These are phyloP conservation scores for Geosiphon pyriformis DNA, from an alignment of 192 early-diverging fungal genomes.

Conservation along the genomic window DNA sequence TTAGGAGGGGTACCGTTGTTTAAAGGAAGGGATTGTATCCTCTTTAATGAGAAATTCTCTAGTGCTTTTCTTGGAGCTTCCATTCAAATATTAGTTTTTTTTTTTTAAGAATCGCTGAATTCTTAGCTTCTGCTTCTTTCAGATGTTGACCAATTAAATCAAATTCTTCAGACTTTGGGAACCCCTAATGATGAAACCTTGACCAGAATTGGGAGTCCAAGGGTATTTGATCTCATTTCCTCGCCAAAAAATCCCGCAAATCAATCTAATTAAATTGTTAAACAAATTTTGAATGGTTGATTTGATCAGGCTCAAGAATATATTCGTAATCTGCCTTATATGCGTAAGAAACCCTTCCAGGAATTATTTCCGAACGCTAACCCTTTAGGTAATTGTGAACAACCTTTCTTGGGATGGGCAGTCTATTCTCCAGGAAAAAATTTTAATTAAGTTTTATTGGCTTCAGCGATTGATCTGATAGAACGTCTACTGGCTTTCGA, in stretches of 20 bases:
- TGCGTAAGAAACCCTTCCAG: conserved; percentile 64
- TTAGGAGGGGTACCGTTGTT: conserved; percentile 77
- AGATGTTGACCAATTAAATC: conserved; percentile 89
- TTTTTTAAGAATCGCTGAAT: not conserved
- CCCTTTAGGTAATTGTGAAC: conserved; percentile 67
- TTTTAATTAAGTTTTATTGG: not conserved
- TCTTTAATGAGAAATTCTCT: not conserved
- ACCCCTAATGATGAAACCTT: conserved; percentile 73
- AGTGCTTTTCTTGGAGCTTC: not conserved
- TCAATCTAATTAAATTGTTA: no score
- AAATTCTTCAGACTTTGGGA: conserved; percentile 82
- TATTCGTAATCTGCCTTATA: conserved; percentile 76
- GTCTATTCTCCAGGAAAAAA: conserved; percentile 57
- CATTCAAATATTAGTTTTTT: not conserved
- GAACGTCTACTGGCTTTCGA: conserved; percentile 73
- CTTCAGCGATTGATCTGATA: conserved; percentile 76
- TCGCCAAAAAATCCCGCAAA: no score
- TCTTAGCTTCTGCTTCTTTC: not conserved
- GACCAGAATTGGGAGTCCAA: conserved; percentile 65
- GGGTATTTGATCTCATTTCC: conserved; percentile 29
- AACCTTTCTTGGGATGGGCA: conserved; percentile 60
- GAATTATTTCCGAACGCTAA: conserved; percentile 77
- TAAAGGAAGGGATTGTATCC: conserved; percentile 73
- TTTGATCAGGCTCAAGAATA: conserved; percentile 87
- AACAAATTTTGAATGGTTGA: no score